Conservation (phyloP, 805 yeast genomes). For the Pichia thaimueangensis region DNA sequence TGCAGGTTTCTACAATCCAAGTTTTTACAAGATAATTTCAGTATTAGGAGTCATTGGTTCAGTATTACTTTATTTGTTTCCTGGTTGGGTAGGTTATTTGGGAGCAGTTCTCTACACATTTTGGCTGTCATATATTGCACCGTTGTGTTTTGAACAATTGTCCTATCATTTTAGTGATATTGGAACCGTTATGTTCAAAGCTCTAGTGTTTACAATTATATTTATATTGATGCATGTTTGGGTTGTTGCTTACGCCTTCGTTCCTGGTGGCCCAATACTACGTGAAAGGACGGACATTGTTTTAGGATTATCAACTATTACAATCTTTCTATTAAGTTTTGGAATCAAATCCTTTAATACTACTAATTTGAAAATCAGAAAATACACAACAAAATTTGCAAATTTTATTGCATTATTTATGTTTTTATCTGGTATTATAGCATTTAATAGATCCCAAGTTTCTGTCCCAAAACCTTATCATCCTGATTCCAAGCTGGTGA, state of each 20-base stretch:
- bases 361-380: slow-evolving; percentile 1
- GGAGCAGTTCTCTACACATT: slow-evolving; percentile 63
- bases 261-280: slow-evolving; percentile 83
- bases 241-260: slow-evolving; percentile 98
- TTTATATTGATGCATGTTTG: slow-evolving; percentile 81
- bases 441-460: slow-evolving; percentile 51
- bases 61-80: slow-evolving; percentile 40
- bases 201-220: slow-evolving; percentile 44
- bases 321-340: slow-evolving; percentile 45
- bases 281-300: slow-evolving; percentile 86
- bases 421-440: slow-evolving; percentile 43
- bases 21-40: slow-evolving; percentile 17
- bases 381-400: slow-evolving; percentile 15
- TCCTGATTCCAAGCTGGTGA: slow-evolving; percentile 64
- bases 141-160: slow-evolving; percentile 50
- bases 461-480: slow-evolving; percentile 61
- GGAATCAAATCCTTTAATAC: slow-evolving; percentile 14
- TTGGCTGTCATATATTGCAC: slow-evolving; percentile 57
- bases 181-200: slow-evolving; percentile 44
- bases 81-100: slow-evolving; percentile 65
- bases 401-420: slow-evolving; percentile 31
- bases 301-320: slow-evolving; percentile 46
- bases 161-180: slow-evolving; percentile 38
- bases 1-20: slow-evolving; percentile 34
- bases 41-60: slow-evolving; percentile 44